Evolutionary conservation across 2,329 filamentous ascomycete species (phyloP), one percentile per base, ranked within the genome.

Genomic region (Colletotrichum sansevieriae): DNA sequence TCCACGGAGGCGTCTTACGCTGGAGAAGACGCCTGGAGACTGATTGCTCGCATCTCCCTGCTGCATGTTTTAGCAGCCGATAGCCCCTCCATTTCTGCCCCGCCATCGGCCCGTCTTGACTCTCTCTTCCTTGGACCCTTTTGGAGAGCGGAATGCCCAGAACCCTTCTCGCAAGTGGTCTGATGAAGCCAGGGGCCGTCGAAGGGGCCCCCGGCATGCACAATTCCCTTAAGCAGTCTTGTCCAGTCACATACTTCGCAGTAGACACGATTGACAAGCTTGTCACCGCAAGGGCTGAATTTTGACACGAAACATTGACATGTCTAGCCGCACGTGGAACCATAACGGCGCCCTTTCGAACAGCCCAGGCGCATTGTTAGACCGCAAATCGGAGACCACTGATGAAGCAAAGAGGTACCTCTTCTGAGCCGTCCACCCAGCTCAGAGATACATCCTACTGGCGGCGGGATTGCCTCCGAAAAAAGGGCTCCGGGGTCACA

Each of bases 381-480:
- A 43, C 41, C 12, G 55, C 55, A 68, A 35, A n/a, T 51, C 60
- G 62, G 49, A 22, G 56, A 25, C 22, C 29, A 43, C 20, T 39
- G 18, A 54, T 39, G 18, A 54, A 20, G 37, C 47, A 25, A 29
- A 56, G 12, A 35, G 64, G 44, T 57, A 63, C 18, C 51, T 52
- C 51, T 52, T 29, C 2, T 11, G 11, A 2, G 13, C 51, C 25
- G n/a, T 52, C 18, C 7, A 4, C 9, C 49, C 6, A 25, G 8
- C 11, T 15, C 20, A 7, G 9, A 49, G 51, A 56, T 56, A 56
- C 62, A 9, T 29, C n/a, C 39, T 37, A 22, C 41, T 29, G 18
- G 43, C 49, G 62, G 66, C 66, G 66, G 63, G 62, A 60, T 37
- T 49, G 47, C 35, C 66, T 65, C 55, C 66, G 60, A 61, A 61